phyloP scores from a whole-genome alignment of 805 yeast genomes.

The Cyberlindnera veronae region DNA sequence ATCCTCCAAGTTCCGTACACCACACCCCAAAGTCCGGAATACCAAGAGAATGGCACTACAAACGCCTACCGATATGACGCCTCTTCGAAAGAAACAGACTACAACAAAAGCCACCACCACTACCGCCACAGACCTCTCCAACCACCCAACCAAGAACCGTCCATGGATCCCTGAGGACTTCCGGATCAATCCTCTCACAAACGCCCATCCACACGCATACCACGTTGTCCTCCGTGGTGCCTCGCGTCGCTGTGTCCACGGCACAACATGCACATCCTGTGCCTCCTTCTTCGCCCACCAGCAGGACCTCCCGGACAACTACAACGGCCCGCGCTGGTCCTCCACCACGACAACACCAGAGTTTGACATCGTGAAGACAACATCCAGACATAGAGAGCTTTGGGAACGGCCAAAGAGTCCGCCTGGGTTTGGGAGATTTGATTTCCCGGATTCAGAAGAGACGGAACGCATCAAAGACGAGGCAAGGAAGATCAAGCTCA shows the following conservation, averaged over 20 bases:
- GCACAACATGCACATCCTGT: constrained; percentile 33
- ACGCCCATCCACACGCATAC: constrained; percentile 31
- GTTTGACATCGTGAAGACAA: constrained; percentile 19
- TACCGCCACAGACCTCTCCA: background rate
- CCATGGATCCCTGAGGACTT: constrained; percentile 39
- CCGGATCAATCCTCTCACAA: constrained; percentile 32
- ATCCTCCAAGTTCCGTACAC: constrained; percentile 13
- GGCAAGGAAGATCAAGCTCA: constrained; percentile 31
- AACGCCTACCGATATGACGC: constrained; percentile 21
- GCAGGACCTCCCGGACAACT: constrained; percentile 24
- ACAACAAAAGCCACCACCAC: constrained; percentile 2
- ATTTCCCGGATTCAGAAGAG: constrained; percentile 58
- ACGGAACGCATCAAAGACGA: constrained; percentile 30
- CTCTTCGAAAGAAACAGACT: constrained; percentile 14
- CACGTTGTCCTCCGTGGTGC: constrained; percentile 34
- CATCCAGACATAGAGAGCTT: constrained; percentile 26
- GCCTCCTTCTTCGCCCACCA: constrained; percentile 30
- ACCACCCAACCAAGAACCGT: constrained; percentile 21
- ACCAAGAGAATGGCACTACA: constrained; percentile 7
- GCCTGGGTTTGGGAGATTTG: constrained; percentile 57
- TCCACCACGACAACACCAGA: constrained; percentile 8
- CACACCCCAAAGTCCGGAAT: constrained; percentile 1
- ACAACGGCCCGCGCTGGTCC: constrained; percentile 32
- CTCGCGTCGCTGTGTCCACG: constrained; percentile 32
- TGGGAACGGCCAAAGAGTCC: constrained; percentile 43